A percentile compares a stretch with the other conserved stretches of the same genome.
phyloP scores from a whole-genome alignment of 768 basidiomycete species.

The Termitomyces eurrhizus region DNA sequence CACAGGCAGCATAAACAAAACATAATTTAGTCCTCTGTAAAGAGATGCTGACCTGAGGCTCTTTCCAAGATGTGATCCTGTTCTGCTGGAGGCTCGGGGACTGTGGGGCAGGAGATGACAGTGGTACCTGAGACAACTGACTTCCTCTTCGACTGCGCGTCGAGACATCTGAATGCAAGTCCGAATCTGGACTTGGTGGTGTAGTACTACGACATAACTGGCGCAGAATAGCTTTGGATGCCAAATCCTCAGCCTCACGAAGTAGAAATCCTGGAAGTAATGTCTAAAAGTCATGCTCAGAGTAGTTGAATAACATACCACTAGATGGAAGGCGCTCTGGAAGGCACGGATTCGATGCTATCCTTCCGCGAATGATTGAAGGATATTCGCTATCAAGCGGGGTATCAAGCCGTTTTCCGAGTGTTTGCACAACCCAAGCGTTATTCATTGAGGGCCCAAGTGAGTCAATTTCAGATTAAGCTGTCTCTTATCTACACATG shows the following conservation, averaged over 20 bases:
- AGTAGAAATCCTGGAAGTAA: conserved; percentile 55
- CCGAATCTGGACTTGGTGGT: conserved; percentile 25
- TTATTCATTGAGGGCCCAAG: conserved; percentile 37
- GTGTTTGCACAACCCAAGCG: conserved; percentile 30
- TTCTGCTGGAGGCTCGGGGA: conserved; percentile 11
- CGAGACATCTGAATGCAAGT: conserved; percentile 13
- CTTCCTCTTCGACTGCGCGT: conserved; percentile 19
- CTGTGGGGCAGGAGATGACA: conserved; percentile 15
- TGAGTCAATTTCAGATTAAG: not conserved
- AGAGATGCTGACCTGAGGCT: conserved; percentile 42
- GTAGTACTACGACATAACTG: conserved; percentile 47
- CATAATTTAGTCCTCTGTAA: not conserved
- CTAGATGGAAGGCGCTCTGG: conserved; percentile 66
- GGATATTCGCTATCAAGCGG: conserved; percentile 3
- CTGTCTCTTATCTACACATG: conserved; percentile 15
- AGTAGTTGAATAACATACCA: conserved; percentile 33
- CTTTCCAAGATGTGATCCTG: conserved; percentile 36
- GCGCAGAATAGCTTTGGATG: conserved; percentile 52
- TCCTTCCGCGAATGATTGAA: conserved; percentile 32
- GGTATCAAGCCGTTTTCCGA: conserved; percentile 27
- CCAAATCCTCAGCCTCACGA: conserved; percentile 63
- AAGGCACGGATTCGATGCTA: conserved; percentile 52
- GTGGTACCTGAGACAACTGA: conserved; percentile 18
- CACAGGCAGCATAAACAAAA: not conserved
- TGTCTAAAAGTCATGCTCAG: conserved; percentile 10